Percentiles rank a stretch among this genome's conserved stretches.
Evolutionary conservation across 2,329 filamentous ascomycete species (phyloP).

Genomic region (Ceratocystis eucalypticola): DNA sequence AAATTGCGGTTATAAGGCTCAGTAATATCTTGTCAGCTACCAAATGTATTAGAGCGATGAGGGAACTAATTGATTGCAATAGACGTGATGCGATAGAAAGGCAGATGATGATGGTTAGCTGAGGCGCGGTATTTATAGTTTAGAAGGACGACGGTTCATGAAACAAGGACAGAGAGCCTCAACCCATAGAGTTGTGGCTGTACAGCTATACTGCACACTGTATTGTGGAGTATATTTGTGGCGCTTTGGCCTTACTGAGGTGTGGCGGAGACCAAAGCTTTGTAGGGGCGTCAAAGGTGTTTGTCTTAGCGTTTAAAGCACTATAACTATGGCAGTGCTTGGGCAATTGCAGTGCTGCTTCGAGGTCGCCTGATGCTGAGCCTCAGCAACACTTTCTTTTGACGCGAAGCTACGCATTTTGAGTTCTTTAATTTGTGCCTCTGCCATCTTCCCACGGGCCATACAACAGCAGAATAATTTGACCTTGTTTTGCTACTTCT

Average conservation of each 20-base stretch:
- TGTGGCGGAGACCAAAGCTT: constrained; percentile 3
- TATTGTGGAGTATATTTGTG: background rate
- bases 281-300: background rate
- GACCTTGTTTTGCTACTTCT: constrained; percentile 1
- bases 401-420: background rate
- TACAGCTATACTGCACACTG: background rate
- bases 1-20: background rate
- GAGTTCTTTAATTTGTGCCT: background rate
- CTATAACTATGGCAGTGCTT: background rate
- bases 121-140: constrained; percentile 23
- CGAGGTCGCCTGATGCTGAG: background rate
- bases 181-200: constrained; percentile 1
- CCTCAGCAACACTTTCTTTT: background rate
- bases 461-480: background rate
- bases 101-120: background rate
- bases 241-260: background rate
- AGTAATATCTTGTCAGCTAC: constrained; percentile 6
- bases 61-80: background rate
- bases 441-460: constrained; percentile 3
- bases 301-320: background rate
- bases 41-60: constrained; percentile 13
- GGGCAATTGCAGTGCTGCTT: background rate
- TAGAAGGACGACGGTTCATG: constrained; percentile 7
- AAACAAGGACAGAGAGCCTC: constrained; percentile 15
- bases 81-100: constrained; percentile 3